A percentile compares a stretch with the other conserved stretches of the same genome.
phyloP scores from a whole-genome alignment of 2,329 filamentous ascomycete species.

The Trichoderma gracile region DNA sequence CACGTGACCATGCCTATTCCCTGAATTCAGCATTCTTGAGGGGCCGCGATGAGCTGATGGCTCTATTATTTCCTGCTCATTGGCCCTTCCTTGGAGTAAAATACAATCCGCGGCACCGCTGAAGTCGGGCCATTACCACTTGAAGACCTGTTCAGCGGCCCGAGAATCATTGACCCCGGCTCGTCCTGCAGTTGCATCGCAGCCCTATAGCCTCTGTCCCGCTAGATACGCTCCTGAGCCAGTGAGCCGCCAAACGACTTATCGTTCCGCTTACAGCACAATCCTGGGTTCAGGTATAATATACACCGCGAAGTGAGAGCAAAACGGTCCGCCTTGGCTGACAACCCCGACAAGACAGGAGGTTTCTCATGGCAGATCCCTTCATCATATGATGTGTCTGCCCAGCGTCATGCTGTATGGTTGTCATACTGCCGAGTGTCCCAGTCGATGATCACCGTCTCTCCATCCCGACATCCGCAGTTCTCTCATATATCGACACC shows the following conservation, averaged over 20 bases:
- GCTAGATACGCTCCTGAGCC: constrained; percentile 25
- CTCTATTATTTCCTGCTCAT: constrained; percentile 31
- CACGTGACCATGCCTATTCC: constrained; percentile 32
- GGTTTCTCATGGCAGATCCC: constrained; percentile 2
- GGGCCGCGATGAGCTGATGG: constrained; percentile 32
- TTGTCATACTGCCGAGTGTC: constrained; percentile 31
- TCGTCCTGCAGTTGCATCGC: constrained; percentile 13
- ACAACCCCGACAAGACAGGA: constrained; percentile 18
- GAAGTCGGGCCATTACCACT: constrained; percentile 13
- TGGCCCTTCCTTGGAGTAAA: constrained; percentile 31
- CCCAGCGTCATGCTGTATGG: constrained; percentile 34
- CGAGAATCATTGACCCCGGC: constrained; percentile 15
- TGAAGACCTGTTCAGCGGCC: constrained; percentile 14
- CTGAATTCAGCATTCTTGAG: constrained; percentile 29
- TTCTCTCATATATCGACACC: constrained; percentile 20
- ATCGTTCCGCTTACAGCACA: constrained; percentile 10
- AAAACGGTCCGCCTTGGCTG: constrained; percentile 14
- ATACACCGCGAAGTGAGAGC: constrained; percentile 22
- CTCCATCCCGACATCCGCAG: constrained; percentile 22
- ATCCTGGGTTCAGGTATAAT: constrained; percentile 1
- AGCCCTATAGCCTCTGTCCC: constrained; percentile 17
- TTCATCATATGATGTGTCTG: constrained; percentile 27
- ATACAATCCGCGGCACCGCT: constrained; percentile 27
- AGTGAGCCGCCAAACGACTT: constrained; percentile 26
- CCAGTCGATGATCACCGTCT: constrained; percentile 28